A percentile compares a stretch with the other conserved stretches of the same genome.
phyloP scores from a whole-genome alignment of 139 green algal genomes.

The Asterochloris sp. region DNA sequence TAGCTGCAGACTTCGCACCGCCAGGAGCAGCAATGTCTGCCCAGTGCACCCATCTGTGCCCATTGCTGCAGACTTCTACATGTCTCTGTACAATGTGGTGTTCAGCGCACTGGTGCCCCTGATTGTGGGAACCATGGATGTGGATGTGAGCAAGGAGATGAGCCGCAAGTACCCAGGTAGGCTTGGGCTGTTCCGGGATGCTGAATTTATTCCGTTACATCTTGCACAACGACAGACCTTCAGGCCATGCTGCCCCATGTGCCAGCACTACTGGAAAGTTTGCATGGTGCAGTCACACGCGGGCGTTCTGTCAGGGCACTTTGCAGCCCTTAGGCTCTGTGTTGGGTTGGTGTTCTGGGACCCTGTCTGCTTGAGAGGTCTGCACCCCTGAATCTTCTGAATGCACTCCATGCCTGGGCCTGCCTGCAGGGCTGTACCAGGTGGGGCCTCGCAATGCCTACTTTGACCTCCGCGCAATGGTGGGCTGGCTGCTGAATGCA shows the following conservation, averaged over 20 bases:
- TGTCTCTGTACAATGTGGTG: constrained; percentile 56
- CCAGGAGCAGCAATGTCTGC: neutral
- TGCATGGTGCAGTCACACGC: neutral
- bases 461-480: constrained; percentile 52
- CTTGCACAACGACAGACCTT: neutral
- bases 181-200: neutral
- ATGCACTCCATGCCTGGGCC: no score
- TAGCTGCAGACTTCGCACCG: neutral
- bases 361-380: neutral
- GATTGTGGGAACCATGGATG: constrained; percentile 23
- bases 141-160: constrained; percentile 53
- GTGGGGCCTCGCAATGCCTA: constrained; percentile 62
- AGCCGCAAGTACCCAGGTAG: constrained; percentile 19
- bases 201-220: neutral
- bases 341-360: neutral
- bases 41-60: neutral
- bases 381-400: neutral
- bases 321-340: no score
- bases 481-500: constrained; percentile 49
- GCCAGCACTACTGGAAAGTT: neutral
- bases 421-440: constrained; percentile 26
- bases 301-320: no score
- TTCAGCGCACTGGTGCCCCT: constrained; percentile 22
- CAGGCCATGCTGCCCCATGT: neutral
- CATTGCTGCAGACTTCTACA: constrained; percentile 46